Evolutionary conservation across 805 yeast genomes (phyloP), one percentile per base, ranked within the genome.

Genomic region (Cyberlindnera mrakii): DNA sequence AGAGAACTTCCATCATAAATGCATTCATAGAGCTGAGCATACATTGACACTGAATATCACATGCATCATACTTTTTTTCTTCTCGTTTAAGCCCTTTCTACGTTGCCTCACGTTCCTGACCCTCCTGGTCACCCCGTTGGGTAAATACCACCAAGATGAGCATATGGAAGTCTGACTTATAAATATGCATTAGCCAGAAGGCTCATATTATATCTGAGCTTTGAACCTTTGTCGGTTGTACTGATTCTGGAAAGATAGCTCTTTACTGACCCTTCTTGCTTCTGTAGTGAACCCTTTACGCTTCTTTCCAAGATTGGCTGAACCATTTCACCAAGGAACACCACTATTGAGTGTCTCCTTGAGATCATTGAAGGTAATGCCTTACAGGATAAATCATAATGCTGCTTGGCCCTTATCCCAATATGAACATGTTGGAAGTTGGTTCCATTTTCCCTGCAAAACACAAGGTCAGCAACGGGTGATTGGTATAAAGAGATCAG

Each of bases 331-430:
- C 25, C 36, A 17, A 10, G 7, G 8, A 10, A 10, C 18, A 65
- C 75, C 0, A 66, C 68, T 45, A 70, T 78, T 1, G 84, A 82
- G 3, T 81, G 74, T 0, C 49, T 78, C 3, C 78, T 65, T 54
- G 65, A 64, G 37, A 67, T 75, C 42, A 59, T 63, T 3, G 41
- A 64, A 1, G 53, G 63, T 3, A 39, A 11, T 6, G 30, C 41
- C 19, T 33, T 41, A 4, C 10, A 42, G 9, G 46, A 41, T 36
- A 44, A 34, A 29, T 41, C n/a, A 47, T 31, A 29, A 17, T 39
- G 7, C 55, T 52, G 17, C 15, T 15, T 34, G 37, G 29, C 15
- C n/a, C n/a, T 34, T 34, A 2, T 3, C 20, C 6, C 25, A 34
- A 18, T 29, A 16, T 19, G 37, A 34, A 18, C 11, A n/a, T 34